phyloP scores from a whole-genome alignment of 2,329 filamentous ascomycete genomes.

The Colletotrichum sp. region DNA sequence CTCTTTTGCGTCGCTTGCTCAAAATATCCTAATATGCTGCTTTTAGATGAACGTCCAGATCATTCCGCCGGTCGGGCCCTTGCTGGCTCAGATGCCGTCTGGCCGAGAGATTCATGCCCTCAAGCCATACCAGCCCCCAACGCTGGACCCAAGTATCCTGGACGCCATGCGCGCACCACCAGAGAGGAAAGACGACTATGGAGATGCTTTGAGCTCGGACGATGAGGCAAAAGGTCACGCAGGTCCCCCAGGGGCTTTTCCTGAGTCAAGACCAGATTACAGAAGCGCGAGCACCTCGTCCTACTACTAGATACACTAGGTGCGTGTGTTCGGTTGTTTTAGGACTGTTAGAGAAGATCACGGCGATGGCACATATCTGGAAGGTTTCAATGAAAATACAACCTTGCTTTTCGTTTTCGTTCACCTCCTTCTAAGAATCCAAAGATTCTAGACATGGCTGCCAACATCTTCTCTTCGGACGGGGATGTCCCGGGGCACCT shows the following conservation, averaged over 20 bases:
- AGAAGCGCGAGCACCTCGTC: slow-evolving; percentile 40
- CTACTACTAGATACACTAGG: slow-evolving; percentile 32
- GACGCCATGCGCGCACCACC: slow-evolving; percentile 64
- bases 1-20: neutral
- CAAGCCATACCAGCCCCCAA: slow-evolving; percentile 70
- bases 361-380: neutral
- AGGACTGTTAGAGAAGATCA: neutral
- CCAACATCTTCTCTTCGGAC: neutral
- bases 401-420: neutral
- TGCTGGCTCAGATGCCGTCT: slow-evolving; percentile 82
- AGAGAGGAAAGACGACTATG: slow-evolving; percentile 42
- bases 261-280: slow-evolving; percentile 50
- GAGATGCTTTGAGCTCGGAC: slow-evolving; percentile 41
- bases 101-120: slow-evolving; percentile 84
- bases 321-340: neutral
- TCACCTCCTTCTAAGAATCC: neutral
- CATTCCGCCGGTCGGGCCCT: slow-evolving; percentile 73
- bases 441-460: neutral
- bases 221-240: slow-evolving; percentile 36
- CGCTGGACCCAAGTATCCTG: slow-evolving; percentile 69
- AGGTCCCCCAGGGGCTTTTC: slow-evolving; percentile 54
- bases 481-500: neutral
- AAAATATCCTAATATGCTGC: neutral
- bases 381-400: slow-evolving; percentile 7
- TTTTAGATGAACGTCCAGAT: slow-evolving; percentile 77